Evolutionary conservation across 805 yeast genomes (phyloP), one percentile per base, ranked within the genome.

Genomic region (Ogataea henricii): DNA sequence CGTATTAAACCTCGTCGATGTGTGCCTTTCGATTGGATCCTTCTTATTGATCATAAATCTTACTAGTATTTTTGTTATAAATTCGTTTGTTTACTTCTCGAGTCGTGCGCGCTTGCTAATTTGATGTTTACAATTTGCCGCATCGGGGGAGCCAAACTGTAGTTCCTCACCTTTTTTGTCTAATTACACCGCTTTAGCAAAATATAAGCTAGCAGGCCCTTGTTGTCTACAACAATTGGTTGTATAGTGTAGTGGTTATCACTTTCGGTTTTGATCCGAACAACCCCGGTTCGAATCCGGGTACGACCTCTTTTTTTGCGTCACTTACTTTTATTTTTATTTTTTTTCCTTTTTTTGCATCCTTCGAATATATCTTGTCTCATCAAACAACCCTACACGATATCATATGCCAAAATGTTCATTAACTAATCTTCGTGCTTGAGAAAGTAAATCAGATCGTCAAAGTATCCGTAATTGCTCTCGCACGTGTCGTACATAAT

Each of bases 251-350:
- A 82, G 86, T 79, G 86, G 86, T 82, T 79, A 82, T 82, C 86
- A 82, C 87, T 74, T 75, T 80, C 79, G 86, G 86, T 82, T 82
- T 78, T 82, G 87, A 82, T 82, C 87, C 87, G 79, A 68, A 73
- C 82, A 79, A 82, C 87, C 85, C 86, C 86, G 81, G 87, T 82
- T 82, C 87, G 87, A 82, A 80, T 80, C 87, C 87, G 87, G 87
- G 87, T 78, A 79, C 78, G 87, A 81, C 85, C 41, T 26, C 20
- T 26, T 23, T 37, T 26, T 37, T 25, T 26, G 18, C 18, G 6
- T 21, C 26, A 7, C 7, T 6, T 5, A 20, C 17, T 17, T 34
- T 34, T 34, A 9, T 6, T 14, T 17, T 26, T 44, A 5, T 45
- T 35, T 45, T 22, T 14, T n/a, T 23, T 29, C n/a, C 32, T 29